These are phyloP conservation scores for Pichia pseudocactophila DNA, from an alignment of 805 yeast species.

Conservation along the genomic window DNA sequence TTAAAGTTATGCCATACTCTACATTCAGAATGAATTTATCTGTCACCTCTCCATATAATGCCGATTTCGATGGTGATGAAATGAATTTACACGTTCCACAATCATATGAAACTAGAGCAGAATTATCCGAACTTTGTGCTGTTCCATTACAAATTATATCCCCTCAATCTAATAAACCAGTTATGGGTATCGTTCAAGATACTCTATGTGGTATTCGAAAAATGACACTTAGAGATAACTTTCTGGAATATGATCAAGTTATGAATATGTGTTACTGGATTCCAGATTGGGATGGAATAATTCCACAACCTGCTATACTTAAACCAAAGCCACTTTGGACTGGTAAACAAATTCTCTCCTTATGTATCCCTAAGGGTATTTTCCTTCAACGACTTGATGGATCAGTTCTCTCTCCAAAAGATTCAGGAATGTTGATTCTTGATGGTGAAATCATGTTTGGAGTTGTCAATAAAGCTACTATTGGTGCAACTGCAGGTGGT, in stretches of 20 bases:
- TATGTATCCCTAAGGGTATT: slow-evolving; percentile 93
- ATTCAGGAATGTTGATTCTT: slow-evolving; percentile 89
- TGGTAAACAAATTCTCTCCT: slow-evolving; percentile 88
- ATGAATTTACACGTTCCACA: slow-evolving; percentile 99
- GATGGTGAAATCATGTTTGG: slow-evolving; percentile 98
- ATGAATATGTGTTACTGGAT: slow-evolving; percentile 97
- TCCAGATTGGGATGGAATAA: slow-evolving; percentile 97
- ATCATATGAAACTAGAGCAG: slow-evolving; percentile 96
- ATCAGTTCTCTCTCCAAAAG: slow-evolving; percentile 77
- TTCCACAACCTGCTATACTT: slow-evolving; percentile 88
- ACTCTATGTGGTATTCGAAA: slow-evolving; percentile 96
- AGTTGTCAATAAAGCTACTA: slow-evolving; percentile 95
- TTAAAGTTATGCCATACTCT: slow-evolving; percentile 96
- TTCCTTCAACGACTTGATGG: slow-evolving; percentile 92
- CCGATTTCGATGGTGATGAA: slow-evolving; percentile 99
- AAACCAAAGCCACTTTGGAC: slow-evolving; percentile 97
- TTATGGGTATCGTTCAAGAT: slow-evolving; percentile 99
- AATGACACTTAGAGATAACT: slow-evolving; percentile 84
- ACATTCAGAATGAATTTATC: slow-evolving; percentile 94
- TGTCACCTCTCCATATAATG: slow-evolving; percentile 98
- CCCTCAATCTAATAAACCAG: slow-evolving; percentile 97
- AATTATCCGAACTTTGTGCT: slow-evolving; percentile 87
- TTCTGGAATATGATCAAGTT: slow-evolving; percentile 85
- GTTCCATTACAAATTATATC: slow-evolving; percentile 97
- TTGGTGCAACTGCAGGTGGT: slow-evolving; percentile 98